phyloP scores from a whole-genome alignment of 352 stramenopile genomes.

The Albugo laibachii region DNA sequence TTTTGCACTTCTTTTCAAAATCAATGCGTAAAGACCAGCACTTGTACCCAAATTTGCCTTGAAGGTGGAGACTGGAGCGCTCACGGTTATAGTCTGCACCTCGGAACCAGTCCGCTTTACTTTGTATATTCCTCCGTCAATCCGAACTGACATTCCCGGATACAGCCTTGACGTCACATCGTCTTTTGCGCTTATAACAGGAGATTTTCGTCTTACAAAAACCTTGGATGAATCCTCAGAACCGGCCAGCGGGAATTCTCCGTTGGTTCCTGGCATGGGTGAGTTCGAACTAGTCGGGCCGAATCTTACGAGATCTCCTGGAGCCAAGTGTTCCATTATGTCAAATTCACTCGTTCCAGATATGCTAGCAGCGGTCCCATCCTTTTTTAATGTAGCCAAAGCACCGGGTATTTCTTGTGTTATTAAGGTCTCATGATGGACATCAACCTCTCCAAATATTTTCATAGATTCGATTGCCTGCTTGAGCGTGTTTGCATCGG shows the following conservation, averaged over 20 bases:
- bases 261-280: conserved; percentile 28
- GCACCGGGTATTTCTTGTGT: conserved; percentile 35
- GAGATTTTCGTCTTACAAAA: conserved; percentile 17
- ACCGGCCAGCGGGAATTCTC: conserved; percentile 34
- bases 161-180: conserved; percentile 14
- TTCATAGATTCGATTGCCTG: conserved; percentile 59
- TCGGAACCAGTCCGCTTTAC: conserved; percentile 80
- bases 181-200: conserved; percentile 16
- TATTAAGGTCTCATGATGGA: conserved; percentile 24
- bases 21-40: conserved; percentile 6
- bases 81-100: conserved; percentile 58
- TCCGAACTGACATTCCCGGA: conserved; percentile 65
- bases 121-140: conserved; percentile 75
- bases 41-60: too few relatives aligned
- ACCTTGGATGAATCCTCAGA: conserved; percentile 27
- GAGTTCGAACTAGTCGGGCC: conserved; percentile 17
- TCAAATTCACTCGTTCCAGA: conserved; percentile 16
- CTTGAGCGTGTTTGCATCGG: conserved; percentile 34
- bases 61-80: neutral
- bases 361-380: conserved; percentile 24
- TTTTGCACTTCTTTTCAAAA: conserved; percentile 16
- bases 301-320: conserved; percentile 46
- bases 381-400: conserved; percentile 26
- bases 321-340: conserved; percentile 39
- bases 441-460: conserved; percentile 52